Conservation (phyloP, 768 basidiomycete genomes). For the Podaxis sp. region DNA sequence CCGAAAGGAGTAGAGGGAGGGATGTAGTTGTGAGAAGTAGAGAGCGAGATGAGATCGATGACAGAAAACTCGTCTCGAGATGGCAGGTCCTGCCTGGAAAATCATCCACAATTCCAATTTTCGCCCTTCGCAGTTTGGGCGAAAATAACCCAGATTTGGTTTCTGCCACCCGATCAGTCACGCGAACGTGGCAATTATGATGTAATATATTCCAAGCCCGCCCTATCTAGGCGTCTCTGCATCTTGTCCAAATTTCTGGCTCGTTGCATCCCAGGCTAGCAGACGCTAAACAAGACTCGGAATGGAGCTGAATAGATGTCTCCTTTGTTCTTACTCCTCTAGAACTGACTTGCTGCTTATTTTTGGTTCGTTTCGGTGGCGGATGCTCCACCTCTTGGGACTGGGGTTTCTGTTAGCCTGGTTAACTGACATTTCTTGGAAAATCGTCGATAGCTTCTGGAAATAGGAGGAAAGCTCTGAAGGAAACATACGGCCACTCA, state of each 20-base stretch:
- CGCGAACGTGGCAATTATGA: background rate
- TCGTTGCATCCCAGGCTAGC: background rate
- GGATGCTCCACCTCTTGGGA: background rate
- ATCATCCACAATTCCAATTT: slow-evolving; percentile 5
- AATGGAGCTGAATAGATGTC: background rate
- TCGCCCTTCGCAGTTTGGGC: background rate
- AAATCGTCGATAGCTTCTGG: background rate
- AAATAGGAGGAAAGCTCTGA: background rate
- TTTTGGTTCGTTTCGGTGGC: background rate
- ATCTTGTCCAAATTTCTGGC: background rate
- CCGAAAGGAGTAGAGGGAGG: background rate
- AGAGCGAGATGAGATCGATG: slow-evolving; percentile 9
- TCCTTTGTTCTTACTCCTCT: background rate
- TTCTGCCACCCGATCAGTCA: background rate
- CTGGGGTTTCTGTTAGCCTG: background rate
- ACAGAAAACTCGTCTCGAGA: slow-evolving; percentile 9
- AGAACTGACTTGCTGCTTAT: background rate
- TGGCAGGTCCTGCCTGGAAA: slow-evolving; percentile 3
- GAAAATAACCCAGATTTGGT: background rate
- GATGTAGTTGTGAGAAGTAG: background rate
- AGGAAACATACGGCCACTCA: background rate
- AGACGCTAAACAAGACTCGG: background rate
- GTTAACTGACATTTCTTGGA: background rate
- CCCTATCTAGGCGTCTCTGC: background rate
- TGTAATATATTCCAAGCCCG: background rate